Evolutionary conservation across 176 grass and related monocot species (phyloP).

Genomic region (Phyllostachys edulis): DNA sequence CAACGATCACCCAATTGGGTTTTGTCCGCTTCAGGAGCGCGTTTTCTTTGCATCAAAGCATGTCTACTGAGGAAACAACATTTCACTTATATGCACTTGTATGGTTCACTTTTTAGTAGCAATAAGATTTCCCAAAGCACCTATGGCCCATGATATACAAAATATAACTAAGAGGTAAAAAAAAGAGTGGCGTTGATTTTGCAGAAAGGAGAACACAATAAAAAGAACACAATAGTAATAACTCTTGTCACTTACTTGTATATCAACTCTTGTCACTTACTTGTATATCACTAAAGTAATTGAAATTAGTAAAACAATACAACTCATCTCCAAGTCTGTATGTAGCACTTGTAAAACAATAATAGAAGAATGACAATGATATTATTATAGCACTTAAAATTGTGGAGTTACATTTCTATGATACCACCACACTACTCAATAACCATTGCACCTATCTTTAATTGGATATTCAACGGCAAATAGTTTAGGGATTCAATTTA

Average conservation of each 20-base stretch:
- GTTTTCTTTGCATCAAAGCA: constrained; percentile 25
- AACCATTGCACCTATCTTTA: not conserved
- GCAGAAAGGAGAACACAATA: not conserved
- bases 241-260: constrained; percentile 1
- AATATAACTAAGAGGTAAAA: constrained; percentile 10
- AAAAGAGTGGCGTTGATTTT: not conserved
- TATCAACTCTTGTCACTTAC: too few relatives aligned
- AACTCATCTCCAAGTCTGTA: not conserved
- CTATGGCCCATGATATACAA: not conserved
- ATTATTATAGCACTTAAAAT: not conserved
- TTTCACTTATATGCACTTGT: constrained; percentile 10
- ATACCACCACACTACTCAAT: not conserved
- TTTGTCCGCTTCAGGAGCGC: not conserved
- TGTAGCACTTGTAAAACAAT: not conserved
- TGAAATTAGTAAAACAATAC: not conserved
- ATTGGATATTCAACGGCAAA: constrained; percentile 17
- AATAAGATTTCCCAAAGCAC: not conserved
- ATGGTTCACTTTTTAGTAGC: not conserved
- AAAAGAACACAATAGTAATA: not conserved
- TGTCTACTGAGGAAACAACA: constrained; percentile 9
- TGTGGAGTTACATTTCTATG: not conserved
- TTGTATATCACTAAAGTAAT: not conserved
- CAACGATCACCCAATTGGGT: not conserved
- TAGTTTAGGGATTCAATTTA: constrained; percentile 10
- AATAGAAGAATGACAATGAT: not conserved